These are phyloP conservation scores for Rosellinia necatrix DNA, from an alignment of 2,329 filamentous ascomycete genomes.

Conservation along the genomic window DNA sequence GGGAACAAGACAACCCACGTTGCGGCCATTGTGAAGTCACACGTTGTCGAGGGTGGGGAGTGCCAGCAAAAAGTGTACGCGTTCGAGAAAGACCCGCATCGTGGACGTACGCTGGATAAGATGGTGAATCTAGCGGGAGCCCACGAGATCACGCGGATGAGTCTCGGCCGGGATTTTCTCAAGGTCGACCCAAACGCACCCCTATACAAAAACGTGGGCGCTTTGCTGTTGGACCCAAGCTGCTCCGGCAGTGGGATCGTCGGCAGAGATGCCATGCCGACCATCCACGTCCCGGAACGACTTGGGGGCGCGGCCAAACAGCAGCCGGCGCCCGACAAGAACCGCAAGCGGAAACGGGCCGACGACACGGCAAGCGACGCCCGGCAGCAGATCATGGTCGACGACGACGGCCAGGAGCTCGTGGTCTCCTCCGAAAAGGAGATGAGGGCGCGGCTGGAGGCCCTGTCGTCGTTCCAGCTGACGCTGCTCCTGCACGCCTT, in stretches of 20 bases:
- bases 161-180: constrained; percentile 80
- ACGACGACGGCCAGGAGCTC: constrained; percentile 61
- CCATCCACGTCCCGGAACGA: constrained; percentile 61
- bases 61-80: constrained; percentile 64
- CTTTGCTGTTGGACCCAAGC: constrained; percentile 86
- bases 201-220: constrained; percentile 72
- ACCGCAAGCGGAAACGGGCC: constrained; percentile 53
- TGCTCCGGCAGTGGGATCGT: constrained; percentile 96
- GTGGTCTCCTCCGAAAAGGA: constrained; percentile 58
- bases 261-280: constrained; percentile 78
- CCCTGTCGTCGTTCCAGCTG: constrained; percentile 78
- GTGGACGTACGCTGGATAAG: constrained; percentile 77
- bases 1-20: constrained; percentile 98
- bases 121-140: constrained; percentile 84
- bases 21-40: constrained; percentile 69
- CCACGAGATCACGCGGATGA: constrained; percentile 66
- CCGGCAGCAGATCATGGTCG: constrained; percentile 48
- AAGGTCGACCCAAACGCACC: constrained; percentile 68
- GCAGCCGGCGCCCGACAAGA: constrained; percentile 42
- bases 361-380: constrained; percentile 34
- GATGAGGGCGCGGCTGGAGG: constrained; percentile 25
- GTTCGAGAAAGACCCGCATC: constrained; percentile 74
- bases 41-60: constrained; percentile 43
- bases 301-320: constrained; percentile 45
- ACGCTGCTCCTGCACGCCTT: constrained; percentile 84